These are phyloP conservation scores for Ochromonadaceae sp. DNA, from an alignment of 352 stramenopile species.

Conservation along the genomic window DNA sequence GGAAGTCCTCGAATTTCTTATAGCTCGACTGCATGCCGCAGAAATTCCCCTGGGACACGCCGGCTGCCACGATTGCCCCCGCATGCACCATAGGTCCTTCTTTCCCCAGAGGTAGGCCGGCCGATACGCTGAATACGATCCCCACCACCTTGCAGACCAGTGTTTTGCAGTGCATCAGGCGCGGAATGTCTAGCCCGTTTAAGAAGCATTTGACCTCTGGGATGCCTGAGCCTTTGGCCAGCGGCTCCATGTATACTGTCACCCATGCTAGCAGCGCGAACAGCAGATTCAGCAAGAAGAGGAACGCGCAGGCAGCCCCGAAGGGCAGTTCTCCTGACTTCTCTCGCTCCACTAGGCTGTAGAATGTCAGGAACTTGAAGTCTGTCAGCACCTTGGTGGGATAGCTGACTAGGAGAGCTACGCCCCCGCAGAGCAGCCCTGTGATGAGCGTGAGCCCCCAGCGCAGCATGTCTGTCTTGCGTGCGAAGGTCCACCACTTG, in stretches of 20 bases:
- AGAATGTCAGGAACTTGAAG: conserved; percentile 58
- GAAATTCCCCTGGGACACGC: conserved; percentile 73
- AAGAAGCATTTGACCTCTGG: conserved; percentile 94
- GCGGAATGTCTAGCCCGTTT: conserved; percentile 92
- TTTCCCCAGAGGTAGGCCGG: conserved; percentile 85
- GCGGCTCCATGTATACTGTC: conserved; percentile 73
- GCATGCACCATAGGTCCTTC: conserved; percentile 96
- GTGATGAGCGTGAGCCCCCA: conserved; percentile 90
- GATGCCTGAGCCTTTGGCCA: conserved; percentile 72
- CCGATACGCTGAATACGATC: conserved; percentile 76
- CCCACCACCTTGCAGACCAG: conserved; percentile 86
- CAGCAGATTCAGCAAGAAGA: conserved; percentile 66
- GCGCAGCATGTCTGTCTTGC: conserved; percentile 46
- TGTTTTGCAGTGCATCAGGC: conserved; percentile 81
- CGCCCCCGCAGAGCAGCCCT: conserved; percentile 69
- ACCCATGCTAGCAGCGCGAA: conserved; percentile 75
- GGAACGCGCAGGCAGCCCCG: conserved; percentile 58
- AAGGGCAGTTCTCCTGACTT: conserved; percentile 26
- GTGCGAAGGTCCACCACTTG: conserved; percentile 53
- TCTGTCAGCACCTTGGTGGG: conserved; percentile 57
- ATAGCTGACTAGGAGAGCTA: conserved; percentile 81
- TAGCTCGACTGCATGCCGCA: conserved; percentile 67
- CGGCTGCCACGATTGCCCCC: conserved; percentile 68
- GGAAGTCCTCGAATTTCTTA: conserved; percentile 72
- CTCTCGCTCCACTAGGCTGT: background rate